phyloP scores from a whole-genome alignment of 371 early-diverging fungal genomes.

The Syncephalastrum contaminatum region DNA sequence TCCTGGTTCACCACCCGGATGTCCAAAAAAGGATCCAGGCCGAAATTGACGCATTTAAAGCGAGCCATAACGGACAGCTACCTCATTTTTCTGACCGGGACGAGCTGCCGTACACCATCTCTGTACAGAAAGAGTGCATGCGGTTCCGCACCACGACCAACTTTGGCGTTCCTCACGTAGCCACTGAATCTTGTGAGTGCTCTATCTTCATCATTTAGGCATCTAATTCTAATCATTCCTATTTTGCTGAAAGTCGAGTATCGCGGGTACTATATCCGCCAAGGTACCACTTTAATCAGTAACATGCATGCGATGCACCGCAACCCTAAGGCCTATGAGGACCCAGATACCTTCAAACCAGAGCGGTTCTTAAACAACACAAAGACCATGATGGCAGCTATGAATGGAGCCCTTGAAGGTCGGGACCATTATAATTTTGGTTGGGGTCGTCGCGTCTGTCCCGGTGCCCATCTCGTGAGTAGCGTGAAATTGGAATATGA shows the following conservation, averaged over 20 bases:
- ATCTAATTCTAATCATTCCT: not conserved
- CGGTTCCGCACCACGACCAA: constrained; percentile 13
- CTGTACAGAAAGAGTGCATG: constrained; percentile 20
- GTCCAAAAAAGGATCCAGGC: constrained; percentile 13
- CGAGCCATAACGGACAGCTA: constrained; percentile 7
- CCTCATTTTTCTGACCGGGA: constrained; percentile 19
- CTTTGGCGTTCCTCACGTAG: constrained; percentile 19
- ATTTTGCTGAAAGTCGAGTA: constrained; percentile 2
- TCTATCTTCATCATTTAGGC: not conserved
- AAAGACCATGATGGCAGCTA: constrained; percentile 12
- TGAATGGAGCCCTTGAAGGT: constrained; percentile 11
- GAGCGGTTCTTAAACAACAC: constrained; percentile 15
- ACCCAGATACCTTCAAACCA: constrained; percentile 16
- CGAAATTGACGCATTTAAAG: constrained; percentile 15
- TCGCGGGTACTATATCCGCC: constrained; percentile 11
- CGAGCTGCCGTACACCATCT: constrained; percentile 13
- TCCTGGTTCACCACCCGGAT: constrained; percentile 25
- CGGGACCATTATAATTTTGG: constrained; percentile 24
- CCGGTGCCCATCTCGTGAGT: constrained; percentile 10
- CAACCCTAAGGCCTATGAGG: constrained; percentile 9
- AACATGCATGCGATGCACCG: constrained; percentile 18
- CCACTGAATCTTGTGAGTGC: constrained; percentile 11
- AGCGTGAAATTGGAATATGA: not conserved
- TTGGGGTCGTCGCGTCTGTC: constrained; percentile 11
- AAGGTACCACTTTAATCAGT: constrained; percentile 5